Conservation (phyloP, 768 basidiomycete genomes). For the Tylopilus cervinicoccineus region DNA sequence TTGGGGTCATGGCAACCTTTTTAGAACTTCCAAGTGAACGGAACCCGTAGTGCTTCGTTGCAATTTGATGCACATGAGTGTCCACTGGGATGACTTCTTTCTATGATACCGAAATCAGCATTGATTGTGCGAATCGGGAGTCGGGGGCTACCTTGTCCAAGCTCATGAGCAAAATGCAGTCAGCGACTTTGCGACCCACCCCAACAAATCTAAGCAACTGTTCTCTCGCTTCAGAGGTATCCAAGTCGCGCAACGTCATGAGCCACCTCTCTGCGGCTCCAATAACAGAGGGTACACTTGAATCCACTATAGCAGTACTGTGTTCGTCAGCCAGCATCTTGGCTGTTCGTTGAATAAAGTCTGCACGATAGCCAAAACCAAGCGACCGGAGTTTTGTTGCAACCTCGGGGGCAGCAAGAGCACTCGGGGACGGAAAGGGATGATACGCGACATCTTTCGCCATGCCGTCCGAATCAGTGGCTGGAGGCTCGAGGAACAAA, state of each 20-base stretch:
- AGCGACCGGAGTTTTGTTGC: slow-evolving; percentile 65
- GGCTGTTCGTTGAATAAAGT: slow-evolving; percentile 82
- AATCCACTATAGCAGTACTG: slow-evolving; percentile 16
- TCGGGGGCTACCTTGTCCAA: slow-evolving; percentile 68
- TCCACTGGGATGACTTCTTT: slow-evolving; percentile 90
- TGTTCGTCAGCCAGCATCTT: slow-evolving; percentile 66
- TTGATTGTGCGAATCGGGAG: not conserved
- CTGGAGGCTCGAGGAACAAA: slow-evolving; percentile 42
- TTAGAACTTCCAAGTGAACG: slow-evolving; percentile 37
- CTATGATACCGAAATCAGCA: slow-evolving; percentile 36
- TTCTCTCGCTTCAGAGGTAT: slow-evolving; percentile 59
- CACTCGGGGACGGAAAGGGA: slow-evolving; percentile 80
- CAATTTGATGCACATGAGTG: slow-evolving; percentile 92
- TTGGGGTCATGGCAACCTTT: slow-evolving; percentile 68
- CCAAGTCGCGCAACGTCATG: slow-evolving; percentile 41
- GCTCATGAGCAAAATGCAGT: slow-evolving; percentile 91
- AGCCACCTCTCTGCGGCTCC: slow-evolving; percentile 66
- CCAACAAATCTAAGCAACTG: slow-evolving; percentile 82
- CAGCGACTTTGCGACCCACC: slow-evolving; percentile 95
- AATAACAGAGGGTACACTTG: not conserved
- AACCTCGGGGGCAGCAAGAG: slow-evolving; percentile 55
- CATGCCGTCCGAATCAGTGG: slow-evolving; percentile 25
- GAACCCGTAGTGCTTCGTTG: slow-evolving; percentile 71
- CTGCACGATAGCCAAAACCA: slow-evolving; percentile 95
- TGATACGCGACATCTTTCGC: slow-evolving; percentile 49